Conservation (phyloP, 2,329 filamentous ascomycete genomes). For the Trematosphaeria pertusa region DNA sequence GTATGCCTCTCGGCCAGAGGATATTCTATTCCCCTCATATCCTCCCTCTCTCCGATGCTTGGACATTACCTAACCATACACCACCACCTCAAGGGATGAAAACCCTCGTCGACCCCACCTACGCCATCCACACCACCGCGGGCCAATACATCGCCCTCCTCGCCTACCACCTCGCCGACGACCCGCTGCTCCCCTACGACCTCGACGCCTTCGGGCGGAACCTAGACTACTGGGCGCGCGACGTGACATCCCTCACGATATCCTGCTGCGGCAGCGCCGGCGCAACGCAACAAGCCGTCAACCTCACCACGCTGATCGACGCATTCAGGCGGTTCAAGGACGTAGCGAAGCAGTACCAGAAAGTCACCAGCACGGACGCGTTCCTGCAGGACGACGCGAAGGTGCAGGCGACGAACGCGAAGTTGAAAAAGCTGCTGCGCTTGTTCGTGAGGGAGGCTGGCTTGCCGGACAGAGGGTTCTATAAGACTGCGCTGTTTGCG, state of each 20-base stretch:
- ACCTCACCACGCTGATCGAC: constrained; percentile 1
- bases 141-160: constrained; percentile 49
- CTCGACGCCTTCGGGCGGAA: constrained; percentile 29
- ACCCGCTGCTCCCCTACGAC: constrained; percentile 41
- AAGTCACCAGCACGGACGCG: not conserved
- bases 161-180: constrained; percentile 41
- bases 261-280: not conserved
- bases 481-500: constrained; percentile 16
- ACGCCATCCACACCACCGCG: constrained; percentile 52
- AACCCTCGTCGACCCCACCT: constrained; percentile 54
- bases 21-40: too few relatives aligned
- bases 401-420: constrained; percentile 4
- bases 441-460: constrained; percentile 14
- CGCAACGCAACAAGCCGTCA: constrained; percentile 4
- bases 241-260: constrained; percentile 4
- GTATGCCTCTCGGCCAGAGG: too few relatives aligned
- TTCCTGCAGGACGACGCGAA: constrained; percentile 4
- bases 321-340: constrained; percentile 5
- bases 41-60: too few relatives aligned
- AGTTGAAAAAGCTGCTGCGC: constrained; percentile 9
- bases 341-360: constrained; percentile 2
- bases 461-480: constrained; percentile 11
- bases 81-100: too few relatives aligned
- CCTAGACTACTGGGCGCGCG: constrained; percentile 12
- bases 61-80: too few relatives aligned